Conservation (phyloP, 768 basidiomycete genomes). For the Gymnopilus junonius region DNA sequence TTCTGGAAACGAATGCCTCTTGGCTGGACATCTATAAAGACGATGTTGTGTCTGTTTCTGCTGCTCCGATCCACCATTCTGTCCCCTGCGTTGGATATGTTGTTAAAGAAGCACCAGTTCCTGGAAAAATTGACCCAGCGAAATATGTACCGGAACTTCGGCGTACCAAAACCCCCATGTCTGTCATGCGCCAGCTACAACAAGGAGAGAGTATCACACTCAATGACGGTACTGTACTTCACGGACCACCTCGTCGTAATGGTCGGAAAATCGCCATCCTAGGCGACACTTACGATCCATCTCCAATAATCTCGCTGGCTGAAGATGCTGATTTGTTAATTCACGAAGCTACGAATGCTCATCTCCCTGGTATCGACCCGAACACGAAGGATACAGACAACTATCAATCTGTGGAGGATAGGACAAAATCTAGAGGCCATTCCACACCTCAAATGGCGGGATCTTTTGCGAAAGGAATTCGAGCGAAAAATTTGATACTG, state of each 20-base stretch:
- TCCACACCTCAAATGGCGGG: constrained; percentile 94
- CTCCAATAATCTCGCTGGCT: constrained; percentile 64
- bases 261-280: constrained; percentile 83
- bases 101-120: constrained; percentile 67
- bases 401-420: constrained; percentile 60
- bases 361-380: constrained; percentile 67
- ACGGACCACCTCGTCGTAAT: constrained; percentile 64
- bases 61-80: constrained; percentile 80
- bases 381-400: constrained; percentile 66
- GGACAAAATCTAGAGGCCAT: constrained; percentile 80
- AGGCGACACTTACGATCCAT: constrained; percentile 85
- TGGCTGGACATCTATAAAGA: constrained; percentile 73
- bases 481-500: constrained; percentile 66
- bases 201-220: constrained; percentile 66
- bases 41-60: constrained; percentile 62
- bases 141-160: constrained; percentile 70
- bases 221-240: constrained; percentile 71
- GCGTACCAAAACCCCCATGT: constrained; percentile 71
- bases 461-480: constrained; percentile 69
- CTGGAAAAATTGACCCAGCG: constrained; percentile 76
- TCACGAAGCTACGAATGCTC: constrained; percentile 91
- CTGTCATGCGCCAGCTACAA: constrained; percentile 68
- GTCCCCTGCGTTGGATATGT: constrained; percentile 85
- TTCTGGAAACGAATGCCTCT: constrained; percentile 57
- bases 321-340: constrained; percentile 72